Base-by-base conservation (phyloP, 2,329 filamentous ascomycete genomes). In the Teratosphaeria viscida region DNA sequence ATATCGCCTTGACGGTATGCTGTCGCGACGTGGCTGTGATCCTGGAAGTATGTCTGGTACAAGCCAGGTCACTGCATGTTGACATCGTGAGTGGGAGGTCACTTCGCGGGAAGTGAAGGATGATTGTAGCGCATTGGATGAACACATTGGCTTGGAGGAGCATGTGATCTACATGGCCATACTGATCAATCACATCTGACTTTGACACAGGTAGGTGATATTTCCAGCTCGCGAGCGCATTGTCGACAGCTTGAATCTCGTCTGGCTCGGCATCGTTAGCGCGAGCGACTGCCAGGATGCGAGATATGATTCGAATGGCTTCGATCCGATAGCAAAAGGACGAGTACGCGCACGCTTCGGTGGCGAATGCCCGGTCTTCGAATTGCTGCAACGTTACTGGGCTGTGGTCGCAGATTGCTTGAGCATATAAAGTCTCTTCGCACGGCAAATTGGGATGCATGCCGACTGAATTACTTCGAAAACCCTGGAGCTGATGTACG, bases 141-240 rank as follows among this genome's bases (percentile, higher is more conserved):
- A 95, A 89, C 84, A 95, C 92, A 63, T 89, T 87, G 0, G 89
- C 91, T 72, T 95, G 90, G 75, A 96, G 95, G 74, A 96, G 85
- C 82, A 95, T 87, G 74, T 95, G 90, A 71, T 96, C 92, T 11
- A 92, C 79, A 57, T 84, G 81, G 35, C 89, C 86, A 65, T 87
- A 83, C 62, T 82, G 81, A 61, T 84, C 82, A 57, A 95, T 77
- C 16, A 89, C 79, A 62, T 89, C 83, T 59, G 80, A 80, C 74
- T 95, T 95, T 14, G 79, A 79, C 16, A 81, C 78, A 0, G 92
- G 91, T 0, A 96, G 78, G 67, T 94, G 88, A 55, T 92, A 82
- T 58, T 85, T 82, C 89, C 90, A 96, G 71, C 90, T 92, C 14
- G 80, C 79, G 54, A 87, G 79, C 52, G 83, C 81, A 35, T 82